Base-by-base conservation (phyloP, 2,329 filamentous ascomycete species). In the Cladosporium sp. region DNA sequence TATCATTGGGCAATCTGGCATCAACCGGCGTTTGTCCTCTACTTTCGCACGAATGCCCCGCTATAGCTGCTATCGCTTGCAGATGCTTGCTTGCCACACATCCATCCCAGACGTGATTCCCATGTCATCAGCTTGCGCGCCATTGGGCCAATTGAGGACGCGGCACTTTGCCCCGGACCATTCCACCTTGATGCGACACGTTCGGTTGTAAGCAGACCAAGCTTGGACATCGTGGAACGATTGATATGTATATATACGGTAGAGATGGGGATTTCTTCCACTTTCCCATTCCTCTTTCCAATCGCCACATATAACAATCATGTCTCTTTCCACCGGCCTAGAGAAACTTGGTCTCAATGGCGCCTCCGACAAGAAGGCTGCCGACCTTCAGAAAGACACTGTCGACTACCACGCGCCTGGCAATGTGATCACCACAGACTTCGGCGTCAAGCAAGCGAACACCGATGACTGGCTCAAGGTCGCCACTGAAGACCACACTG, bases 401-500 rank as follows among this genome's bases (percentile, higher is more conserved):
- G 80, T 83, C 56, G 79, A 90, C 67, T 78, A 83, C 1, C 74
- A 81, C 44, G 73, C 80, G 57, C 63, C 67, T 50, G 79, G 83
- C 36, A 77, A 80, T 32, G 79, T 82, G 37, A 83, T 91, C 63
- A 93, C 90, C 0, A 87, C 86, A 49, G 90, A 96, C 67, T 90
- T 81, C 74, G 91, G 91, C 20, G 84, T 87, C 25, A 90, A 87
- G 72, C 81, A 91, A 66, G 75, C 77, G 40, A 87, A 87, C 65
- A 86, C 87, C 1, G 91, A 96, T 67, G 81, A 91, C 69, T 94
- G 89, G 90, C 77, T 95, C 55, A 84, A 82, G 53, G 79, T 87
- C 4, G 80, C 77, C 24, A 84, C 75, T 35, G 78, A 84, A 3
- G 80, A 89, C 47, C 77, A 84, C 56, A 84, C 79, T 1, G 90